A percentile compares a stretch with the other conserved stretches of the same genome.
These are phyloP conservation scores for Discostella pseudostelligera DNA, from an alignment of 108 stramenopile species.

Conservation along the genomic window DNA sequence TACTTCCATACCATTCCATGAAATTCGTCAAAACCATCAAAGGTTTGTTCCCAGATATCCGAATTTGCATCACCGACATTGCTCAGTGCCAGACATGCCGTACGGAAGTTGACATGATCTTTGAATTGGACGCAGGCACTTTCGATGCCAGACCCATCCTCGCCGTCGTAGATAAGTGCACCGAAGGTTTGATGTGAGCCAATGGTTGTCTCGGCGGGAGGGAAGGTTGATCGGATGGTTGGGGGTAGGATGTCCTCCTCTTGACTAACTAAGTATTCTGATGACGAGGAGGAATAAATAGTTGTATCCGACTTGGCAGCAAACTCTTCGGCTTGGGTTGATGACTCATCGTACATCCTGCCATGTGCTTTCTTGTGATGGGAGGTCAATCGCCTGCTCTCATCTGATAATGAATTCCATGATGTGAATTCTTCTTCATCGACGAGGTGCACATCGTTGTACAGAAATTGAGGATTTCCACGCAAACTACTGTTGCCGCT, in stretches of 20 bases:
- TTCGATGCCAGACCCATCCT: slow-evolving; percentile 8
- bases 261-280: not conserved
- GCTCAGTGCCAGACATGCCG: slow-evolving; percentile 4
- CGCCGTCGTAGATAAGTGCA: slow-evolving; percentile 5
- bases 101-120: slow-evolving; percentile 6
- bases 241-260: slow-evolving; percentile 6
- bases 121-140: slow-evolving; percentile 27
- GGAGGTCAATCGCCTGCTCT: too few relatives aligned
- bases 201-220: slow-evolving; percentile 15
- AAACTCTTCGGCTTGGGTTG: not conserved
- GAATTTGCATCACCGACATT: slow-evolving; percentile 6
- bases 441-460: too few relatives aligned
- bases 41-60: slow-evolving; percentile 30
- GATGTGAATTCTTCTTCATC: too few relatives aligned
- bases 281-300: not conserved
- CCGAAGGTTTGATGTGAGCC: slow-evolving; percentile 30
- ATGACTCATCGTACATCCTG: too few relatives aligned
- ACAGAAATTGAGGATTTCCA: not conserved
- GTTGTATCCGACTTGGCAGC: too few relatives aligned
- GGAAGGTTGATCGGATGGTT: slow-evolving; percentile 24
- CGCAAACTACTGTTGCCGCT: not conserved
- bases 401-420: too few relatives aligned
- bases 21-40: slow-evolving; percentile 24
- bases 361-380: too few relatives aligned
- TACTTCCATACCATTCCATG: slow-evolving; percentile 19